Percentiles rank a stretch among this genome's conserved stretches.
These are phyloP conservation scores for Paecilomyces niveus DNA, from an alignment of 2,329 filamentous ascomycete genomes.

Conservation along the genomic window DNA sequence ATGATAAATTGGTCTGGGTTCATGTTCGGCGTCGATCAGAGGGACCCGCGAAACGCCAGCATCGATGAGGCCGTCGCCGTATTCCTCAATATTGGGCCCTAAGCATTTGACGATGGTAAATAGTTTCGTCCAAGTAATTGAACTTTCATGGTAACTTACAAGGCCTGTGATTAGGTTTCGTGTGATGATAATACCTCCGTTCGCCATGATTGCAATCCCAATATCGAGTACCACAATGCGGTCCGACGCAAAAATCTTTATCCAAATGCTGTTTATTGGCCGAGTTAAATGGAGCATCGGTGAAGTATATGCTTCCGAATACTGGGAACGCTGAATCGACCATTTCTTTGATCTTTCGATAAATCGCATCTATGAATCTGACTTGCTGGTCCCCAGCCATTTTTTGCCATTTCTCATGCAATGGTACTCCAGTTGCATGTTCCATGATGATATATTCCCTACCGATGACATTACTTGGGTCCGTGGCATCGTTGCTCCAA, in stretches of 20 bases:
- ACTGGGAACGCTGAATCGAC: conserved; percentile 19
- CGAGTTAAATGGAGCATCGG: conserved; percentile 1
- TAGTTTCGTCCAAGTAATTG: conserved; percentile 1
- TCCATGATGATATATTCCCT: conserved; percentile 37
- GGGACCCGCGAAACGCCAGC: conserved; percentile 30
- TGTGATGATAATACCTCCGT: conserved; percentile 24
- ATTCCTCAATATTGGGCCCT: conserved; percentile 29
- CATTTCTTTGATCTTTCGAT: conserved; percentile 14
- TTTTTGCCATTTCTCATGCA: conserved; percentile 24
- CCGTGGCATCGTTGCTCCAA: conserved; percentile 32
- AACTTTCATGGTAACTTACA: conserved; percentile 22
- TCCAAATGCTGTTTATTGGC: conserved; percentile 16
- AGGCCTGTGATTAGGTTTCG: conserved; percentile 29
- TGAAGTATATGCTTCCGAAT: conserved; percentile 22
- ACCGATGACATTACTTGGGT: conserved; percentile 25
- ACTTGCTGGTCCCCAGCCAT: conserved; percentile 24
- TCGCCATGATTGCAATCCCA: conserved; percentile 12
- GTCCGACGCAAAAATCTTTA: conserved; percentile 26
- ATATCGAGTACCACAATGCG: conserved; percentile 22
- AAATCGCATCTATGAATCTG: conserved; percentile 6
- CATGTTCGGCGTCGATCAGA: conserved; percentile 8
- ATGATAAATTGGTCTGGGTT: conserved; percentile 24
- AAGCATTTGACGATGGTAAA: conserved; percentile 11
- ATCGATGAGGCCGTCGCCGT: conserved; percentile 32
- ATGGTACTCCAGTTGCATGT: conserved; percentile 24